A percentile compares a stretch with the other conserved stretches of the same genome.
Conservation (phyloP, 1,284 basidiomycete species). For the Puccinia coronata region DNA sequence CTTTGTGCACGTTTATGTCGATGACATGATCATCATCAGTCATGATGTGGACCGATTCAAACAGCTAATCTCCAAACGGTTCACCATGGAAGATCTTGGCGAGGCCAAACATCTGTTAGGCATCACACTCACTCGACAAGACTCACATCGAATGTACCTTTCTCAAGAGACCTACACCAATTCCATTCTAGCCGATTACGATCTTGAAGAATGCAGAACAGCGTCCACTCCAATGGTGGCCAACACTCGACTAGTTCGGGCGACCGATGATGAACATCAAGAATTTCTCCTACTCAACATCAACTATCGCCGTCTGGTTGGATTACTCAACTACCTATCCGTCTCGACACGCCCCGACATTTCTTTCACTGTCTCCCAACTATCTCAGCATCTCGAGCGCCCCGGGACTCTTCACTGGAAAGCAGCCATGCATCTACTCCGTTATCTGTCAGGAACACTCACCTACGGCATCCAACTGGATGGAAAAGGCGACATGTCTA, state of each 20-base stretch:
- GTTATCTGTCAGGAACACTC: background rate
- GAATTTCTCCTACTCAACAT: background rate
- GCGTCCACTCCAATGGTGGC: background rate
- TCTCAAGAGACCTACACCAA: background rate
- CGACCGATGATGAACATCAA: background rate
- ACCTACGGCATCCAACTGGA: no score
- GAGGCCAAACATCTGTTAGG: background rate
- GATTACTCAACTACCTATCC: slow-evolving; percentile 3
- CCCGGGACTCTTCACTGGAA: no score
- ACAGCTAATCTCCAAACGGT: background rate
- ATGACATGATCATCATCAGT: slow-evolving; percentile 30
- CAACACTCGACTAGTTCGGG: background rate
- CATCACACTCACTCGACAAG: background rate
- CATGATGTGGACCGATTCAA: slow-evolving; percentile 9
- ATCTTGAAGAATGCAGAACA: background rate
- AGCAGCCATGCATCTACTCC: background rate
- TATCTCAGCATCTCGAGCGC: slow-evolving; percentile 7
- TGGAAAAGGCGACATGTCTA: no score
- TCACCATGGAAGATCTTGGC: slow-evolving; percentile 18
- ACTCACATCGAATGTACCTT: background rate
- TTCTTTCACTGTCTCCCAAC: background rate
- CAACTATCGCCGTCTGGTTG: background rate
- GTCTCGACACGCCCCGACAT: no score
- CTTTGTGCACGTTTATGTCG: no score
- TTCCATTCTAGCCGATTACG: background rate